Evolutionary conservation across 2,329 filamentous ascomycete species (phyloP).

Genomic region (Dothiorella sarmentorum): DNA sequence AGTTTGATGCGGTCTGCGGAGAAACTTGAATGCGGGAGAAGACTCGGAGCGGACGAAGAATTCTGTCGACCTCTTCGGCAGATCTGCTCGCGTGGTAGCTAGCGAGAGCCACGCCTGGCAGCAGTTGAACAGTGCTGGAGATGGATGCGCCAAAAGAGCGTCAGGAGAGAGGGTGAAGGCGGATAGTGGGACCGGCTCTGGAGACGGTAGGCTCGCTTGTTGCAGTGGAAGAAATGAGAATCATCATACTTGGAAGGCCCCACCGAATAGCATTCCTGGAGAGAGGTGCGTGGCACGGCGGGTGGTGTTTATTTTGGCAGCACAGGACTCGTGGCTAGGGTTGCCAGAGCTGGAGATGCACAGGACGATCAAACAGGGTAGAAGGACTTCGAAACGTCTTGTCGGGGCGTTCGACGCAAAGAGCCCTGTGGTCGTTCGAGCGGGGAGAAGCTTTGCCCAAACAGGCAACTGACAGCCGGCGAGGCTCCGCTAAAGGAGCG

Average conservation of each 20-base stretch:
- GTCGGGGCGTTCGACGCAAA: not conserved
- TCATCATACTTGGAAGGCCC: not conserved
- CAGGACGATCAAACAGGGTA: constrained; percentile 14
- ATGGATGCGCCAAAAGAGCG: not conserved
- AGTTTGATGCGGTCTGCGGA: not conserved
- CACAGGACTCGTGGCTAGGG: not conserved
- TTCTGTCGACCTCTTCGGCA: not conserved
- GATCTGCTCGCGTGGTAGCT: constrained; percentile 9
- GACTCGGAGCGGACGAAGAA: constrained; percentile 4
- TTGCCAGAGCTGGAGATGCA: not conserved
- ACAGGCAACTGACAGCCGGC: not conserved
- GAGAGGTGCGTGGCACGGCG: not conserved
- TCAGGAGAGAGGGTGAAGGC: not conserved
- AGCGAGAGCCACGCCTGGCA: constrained; percentile 1
- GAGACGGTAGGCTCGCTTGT: not conserved
- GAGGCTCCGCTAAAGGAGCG: not conserved
- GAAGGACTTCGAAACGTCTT: not conserved
- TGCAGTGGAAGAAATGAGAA: not conserved
- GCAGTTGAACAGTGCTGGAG: not conserved
- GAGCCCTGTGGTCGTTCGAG: not conserved
- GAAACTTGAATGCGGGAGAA: not conserved
- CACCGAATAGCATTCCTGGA: constrained; percentile 10
- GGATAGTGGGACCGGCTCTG: not conserved
- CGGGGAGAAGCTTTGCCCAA: not conserved
- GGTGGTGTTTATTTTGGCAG: not conserved